These are phyloP conservation scores for Beauveria bassiana DNA, from an alignment of 2,329 filamentous ascomycete genomes.

Conservation along the genomic window DNA sequence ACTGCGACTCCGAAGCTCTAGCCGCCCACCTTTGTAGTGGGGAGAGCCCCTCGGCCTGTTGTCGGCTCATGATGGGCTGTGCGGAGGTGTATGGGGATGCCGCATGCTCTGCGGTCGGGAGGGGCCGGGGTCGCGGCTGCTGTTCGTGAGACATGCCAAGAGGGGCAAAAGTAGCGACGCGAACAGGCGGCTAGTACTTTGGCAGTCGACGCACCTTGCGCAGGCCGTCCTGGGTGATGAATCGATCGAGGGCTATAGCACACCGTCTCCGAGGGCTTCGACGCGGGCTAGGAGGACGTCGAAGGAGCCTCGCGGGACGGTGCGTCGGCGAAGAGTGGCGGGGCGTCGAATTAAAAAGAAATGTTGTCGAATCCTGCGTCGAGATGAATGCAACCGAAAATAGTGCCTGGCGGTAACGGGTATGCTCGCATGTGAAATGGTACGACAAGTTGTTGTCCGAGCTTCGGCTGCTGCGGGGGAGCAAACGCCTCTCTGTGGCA, in stretches of 20 bases:
- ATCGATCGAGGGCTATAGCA: background rate
- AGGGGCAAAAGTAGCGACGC: background rate
- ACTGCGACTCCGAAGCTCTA: conserved; percentile 50
- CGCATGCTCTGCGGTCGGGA: conserved; percentile 29
- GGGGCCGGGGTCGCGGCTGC: conserved; percentile 24
- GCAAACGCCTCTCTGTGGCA: background rate
- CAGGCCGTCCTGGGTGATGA: background rate
- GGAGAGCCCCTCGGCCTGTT: conserved; percentile 27
- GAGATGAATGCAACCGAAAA: background rate
- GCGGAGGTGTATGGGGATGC: conserved; percentile 25
- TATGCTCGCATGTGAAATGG: background rate
- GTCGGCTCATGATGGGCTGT: background rate
- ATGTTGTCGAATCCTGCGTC: background rate
- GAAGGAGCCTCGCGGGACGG: conserved; percentile 15
- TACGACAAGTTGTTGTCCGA: background rate
- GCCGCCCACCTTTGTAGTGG: conserved; percentile 49
- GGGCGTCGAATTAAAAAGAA: background rate
- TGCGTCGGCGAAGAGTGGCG: background rate
- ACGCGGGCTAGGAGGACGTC: conserved; percentile 7
- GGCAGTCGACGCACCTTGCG: background rate
- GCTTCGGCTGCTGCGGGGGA: conserved; percentile 10
- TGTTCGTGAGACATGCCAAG: conserved; percentile 45
- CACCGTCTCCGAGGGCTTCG: conserved; percentile 15
- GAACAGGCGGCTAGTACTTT: background rate
- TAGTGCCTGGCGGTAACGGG: background rate